Base-by-base conservation (phyloP, 768 basidiomycete species). In the Lentinula boryana region DNA sequence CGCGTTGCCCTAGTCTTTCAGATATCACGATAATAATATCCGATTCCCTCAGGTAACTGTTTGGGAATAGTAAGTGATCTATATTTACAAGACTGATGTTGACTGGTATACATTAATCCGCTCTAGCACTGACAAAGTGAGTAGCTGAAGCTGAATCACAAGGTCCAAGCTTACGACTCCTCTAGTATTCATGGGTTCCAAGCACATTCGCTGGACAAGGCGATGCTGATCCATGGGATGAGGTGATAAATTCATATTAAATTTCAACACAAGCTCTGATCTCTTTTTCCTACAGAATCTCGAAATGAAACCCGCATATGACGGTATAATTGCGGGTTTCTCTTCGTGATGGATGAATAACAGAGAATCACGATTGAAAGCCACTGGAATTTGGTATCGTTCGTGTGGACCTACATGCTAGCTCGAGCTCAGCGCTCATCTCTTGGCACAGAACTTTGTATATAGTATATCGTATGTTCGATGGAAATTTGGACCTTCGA, bases 291-390 rank as follows among this genome's bases (percentile, higher is more conserved):
- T 53, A 13, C 50, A 78, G 75, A 79, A 76, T 61, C 62, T 80
- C 18, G 65, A 71, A 48, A 70, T 68, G 57, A 80, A 81, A 63
- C 79, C 80, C 9, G 80, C 80, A 1, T 80, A 76, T 61, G 73
- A 76, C 63, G 80, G 79, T 15, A 79, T 81, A 63, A 70, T 77
- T 12, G 74, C 71, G 33, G 76, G 72, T 6, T 73, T 73, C 55
- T 43, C 55, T 21, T 56, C 55, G 36, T 56, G 27, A 48, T 3
- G 12, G 46, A 3, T 27, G 27, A 27, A 27, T 27, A 27, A 27
- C 27, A 27, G 27, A n/a, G n/a, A n/a, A n/a, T n/a, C n/a, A n/a
- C n/a, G 3, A 27, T 3, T 27, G 3, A 27, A 27, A 27, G 27
- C 27, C 27, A 27, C 27, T 3, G 27, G 27, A 27, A 27, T 27